Percentiles rank a stretch among this genome's conserved stretches.
phyloP scores from a whole-genome alignment of 2,329 filamentous ascomycete genomes.

The Exserohilum rostratum region DNA sequence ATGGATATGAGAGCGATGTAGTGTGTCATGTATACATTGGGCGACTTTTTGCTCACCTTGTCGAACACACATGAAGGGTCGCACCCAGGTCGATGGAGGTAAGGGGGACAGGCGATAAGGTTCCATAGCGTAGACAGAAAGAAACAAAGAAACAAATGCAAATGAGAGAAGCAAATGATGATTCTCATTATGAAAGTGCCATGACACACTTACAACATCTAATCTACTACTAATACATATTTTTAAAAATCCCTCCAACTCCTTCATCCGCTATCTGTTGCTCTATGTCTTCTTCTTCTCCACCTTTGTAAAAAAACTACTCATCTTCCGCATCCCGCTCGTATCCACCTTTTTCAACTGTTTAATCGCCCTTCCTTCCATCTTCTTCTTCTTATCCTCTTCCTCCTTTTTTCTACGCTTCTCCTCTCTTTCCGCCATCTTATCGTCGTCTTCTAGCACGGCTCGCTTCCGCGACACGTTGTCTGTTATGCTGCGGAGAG shows the following conservation, averaged over 20 bases:
- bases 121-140: no score
- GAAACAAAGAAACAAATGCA: background rate
- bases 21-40: no score
- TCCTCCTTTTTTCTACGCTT: slow-evolving; percentile 88
- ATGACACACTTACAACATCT: background rate
- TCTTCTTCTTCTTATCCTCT: slow-evolving; percentile 84
- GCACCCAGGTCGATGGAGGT: no score
- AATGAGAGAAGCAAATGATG: background rate
- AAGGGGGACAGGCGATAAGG: no score
- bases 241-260: background rate
- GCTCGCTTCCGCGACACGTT: slow-evolving; percentile 71
- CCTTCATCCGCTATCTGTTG: no score
- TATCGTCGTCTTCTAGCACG: slow-evolving; percentile 65
- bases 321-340: slow-evolving; percentile 95
- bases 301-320: slow-evolving; percentile 84
- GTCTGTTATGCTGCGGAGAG: slow-evolving; percentile 70
- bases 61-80: no score
- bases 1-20: no score
- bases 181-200: no score
- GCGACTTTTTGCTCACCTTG: no score
- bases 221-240: background rate
- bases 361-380: slow-evolving; percentile 76
- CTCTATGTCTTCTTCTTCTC: slow-evolving; percentile 43
- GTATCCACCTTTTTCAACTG: slow-evolving; percentile 90
- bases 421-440: slow-evolving; percentile 59